Percentiles rank a stretch among this genome's conserved stretches.
phyloP scores from a whole-genome alignment of 2,329 filamentous ascomycete genomes.

The Cordyceps cateniannulata region DNA sequence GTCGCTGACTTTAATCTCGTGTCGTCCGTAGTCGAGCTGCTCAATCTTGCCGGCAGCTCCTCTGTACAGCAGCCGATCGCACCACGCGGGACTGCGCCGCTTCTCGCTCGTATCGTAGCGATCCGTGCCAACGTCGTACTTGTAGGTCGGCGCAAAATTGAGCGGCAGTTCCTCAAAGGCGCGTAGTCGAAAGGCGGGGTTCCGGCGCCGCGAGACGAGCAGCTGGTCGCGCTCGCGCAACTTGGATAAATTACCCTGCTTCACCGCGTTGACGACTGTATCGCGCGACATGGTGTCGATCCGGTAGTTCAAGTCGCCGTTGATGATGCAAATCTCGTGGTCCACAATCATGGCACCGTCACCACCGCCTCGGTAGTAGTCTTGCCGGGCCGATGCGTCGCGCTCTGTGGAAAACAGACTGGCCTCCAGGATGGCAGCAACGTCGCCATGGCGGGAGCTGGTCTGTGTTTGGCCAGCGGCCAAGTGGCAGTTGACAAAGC shows the following conservation, averaged over 20 bases:
- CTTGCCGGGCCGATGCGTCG: slow-evolving; percentile 60
- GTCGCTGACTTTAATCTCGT: slow-evolving; percentile 87
- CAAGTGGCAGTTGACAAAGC: slow-evolving; percentile 95
- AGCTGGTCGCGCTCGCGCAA: slow-evolving; percentile 91
- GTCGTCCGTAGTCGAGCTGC: slow-evolving; percentile 80
- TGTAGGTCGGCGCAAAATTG: slow-evolving; percentile 92
- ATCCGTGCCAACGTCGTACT: slow-evolving; percentile 94
- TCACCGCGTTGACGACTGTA: slow-evolving; percentile 80
- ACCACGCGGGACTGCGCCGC: slow-evolving; percentile 91
- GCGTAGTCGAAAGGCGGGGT: slow-evolving; percentile 80
- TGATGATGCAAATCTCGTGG: slow-evolving; percentile 94
- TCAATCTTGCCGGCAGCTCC: slow-evolving; percentile 68
- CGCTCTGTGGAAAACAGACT: slow-evolving; percentile 65
- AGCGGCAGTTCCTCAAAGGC: slow-evolving; percentile 90
- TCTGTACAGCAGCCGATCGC: slow-evolving; percentile 87
- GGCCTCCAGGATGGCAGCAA: slow-evolving; percentile 81
- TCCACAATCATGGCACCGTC: slow-evolving; percentile 93
- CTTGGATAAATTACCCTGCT: slow-evolving; percentile 72
- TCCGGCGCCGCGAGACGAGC: slow-evolving; percentile 79
- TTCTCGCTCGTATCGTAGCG: slow-evolving; percentile 94
- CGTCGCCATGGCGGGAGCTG: slow-evolving; percentile 84
- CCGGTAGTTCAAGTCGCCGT: slow-evolving; percentile 95
- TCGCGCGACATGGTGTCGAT: slow-evolving; percentile 96
- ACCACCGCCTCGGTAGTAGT: slow-evolving; percentile 83
- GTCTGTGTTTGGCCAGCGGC: slow-evolving; percentile 91